Evolutionary conservation across 768 basidiomycete genomes (phyloP).

Genomic region (Fomitopsis serialis): DNA sequence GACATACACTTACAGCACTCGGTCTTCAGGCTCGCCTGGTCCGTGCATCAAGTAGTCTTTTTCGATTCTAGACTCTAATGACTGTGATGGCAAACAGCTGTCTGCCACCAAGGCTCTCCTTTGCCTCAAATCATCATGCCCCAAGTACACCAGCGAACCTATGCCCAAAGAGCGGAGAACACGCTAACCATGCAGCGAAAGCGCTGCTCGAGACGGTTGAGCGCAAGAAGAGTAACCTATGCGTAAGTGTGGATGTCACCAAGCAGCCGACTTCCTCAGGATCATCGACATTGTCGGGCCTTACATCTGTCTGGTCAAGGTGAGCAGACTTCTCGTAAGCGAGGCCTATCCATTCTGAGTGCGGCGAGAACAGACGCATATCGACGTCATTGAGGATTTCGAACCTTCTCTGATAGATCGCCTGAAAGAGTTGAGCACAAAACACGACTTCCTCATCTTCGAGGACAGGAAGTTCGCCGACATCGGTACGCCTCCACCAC

Average conservation of each 20-base stretch:
- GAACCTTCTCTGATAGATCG: conserved; percentile 62
- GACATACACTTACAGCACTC: too few species aligned
- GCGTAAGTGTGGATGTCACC: conserved; percentile 94
- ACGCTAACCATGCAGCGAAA: conserved; percentile 73
- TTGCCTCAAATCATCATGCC: too few species aligned
- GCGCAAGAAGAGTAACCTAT: conserved; percentile 86
- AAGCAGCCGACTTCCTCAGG: conserved; percentile 70
- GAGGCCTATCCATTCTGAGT: conserved; percentile 13
- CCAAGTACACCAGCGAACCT: conserved; percentile 42
- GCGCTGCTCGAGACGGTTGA: conserved; percentile 77
- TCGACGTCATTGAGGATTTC: conserved; percentile 95
- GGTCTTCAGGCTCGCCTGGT: too few species aligned
- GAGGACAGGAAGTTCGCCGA: conserved; percentile 99
- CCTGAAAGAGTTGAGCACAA: conserved; percentile 63
- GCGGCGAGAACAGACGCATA: conserved; percentile 68
- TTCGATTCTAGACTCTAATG: too few species aligned
- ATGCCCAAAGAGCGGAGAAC: conserved; percentile 53
- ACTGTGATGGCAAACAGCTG: too few species aligned
- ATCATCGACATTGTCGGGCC: conserved; percentile 89
- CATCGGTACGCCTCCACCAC: conserved; percentile 57
- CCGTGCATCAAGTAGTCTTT: too few species aligned
- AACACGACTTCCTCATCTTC: conserved; percentile 93
- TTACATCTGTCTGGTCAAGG: conserved; percentile 93
- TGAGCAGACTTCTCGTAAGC: conserved; percentile 24
- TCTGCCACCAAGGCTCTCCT: too few species aligned